Evolutionary conservation across 2,329 filamentous ascomycete species (phyloP).

Genomic region (Ceratocystiopsis minuta): DNA sequence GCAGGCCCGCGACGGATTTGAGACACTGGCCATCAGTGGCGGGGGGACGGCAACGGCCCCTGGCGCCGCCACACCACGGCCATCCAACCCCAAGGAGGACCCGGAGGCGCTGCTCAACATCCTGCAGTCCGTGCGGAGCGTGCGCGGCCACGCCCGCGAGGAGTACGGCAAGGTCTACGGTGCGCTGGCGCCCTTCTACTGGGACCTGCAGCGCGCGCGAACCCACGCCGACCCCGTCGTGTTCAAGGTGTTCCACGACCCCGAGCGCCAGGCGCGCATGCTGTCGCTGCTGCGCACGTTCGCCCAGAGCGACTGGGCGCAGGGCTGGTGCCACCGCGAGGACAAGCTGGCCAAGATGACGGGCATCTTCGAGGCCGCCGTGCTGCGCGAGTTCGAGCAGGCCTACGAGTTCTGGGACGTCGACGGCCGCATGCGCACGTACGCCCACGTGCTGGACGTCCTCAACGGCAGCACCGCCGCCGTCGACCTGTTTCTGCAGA

Average conservation of each 20-base stretch:
- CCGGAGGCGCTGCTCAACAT: slow-evolving; percentile 48
- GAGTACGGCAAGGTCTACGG: slow-evolving; percentile 85
- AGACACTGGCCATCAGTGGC: slow-evolving; percentile 45
- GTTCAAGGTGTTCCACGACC: slow-evolving; percentile 74
- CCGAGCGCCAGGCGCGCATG: slow-evolving; percentile 81
- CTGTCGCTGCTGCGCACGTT: slow-evolving; percentile 66
- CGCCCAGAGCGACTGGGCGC: slow-evolving; percentile 59
- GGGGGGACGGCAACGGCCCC: slow-evolving; percentile 5
- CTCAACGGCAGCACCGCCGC: slow-evolving; percentile 67
- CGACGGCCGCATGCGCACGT: slow-evolving; percentile 73
- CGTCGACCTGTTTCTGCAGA: slow-evolving; percentile 73
- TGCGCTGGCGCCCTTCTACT: slow-evolving; percentile 77
- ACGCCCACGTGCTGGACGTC: slow-evolving; percentile 66
- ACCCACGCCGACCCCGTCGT: slow-evolving; percentile 65
- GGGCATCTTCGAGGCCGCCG: slow-evolving; percentile 75
- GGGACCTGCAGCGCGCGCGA: slow-evolving; percentile 54
- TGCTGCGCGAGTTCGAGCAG: slow-evolving; percentile 79
- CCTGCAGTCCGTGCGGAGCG: slow-evolving; percentile 53
- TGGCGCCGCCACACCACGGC: slow-evolving; percentile 16
- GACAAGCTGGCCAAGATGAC: slow-evolving; percentile 58
- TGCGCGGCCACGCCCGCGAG: slow-evolving; percentile 67
- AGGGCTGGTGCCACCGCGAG: slow-evolving; percentile 54
- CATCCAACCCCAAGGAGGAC: slow-evolving; percentile 31
- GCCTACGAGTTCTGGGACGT: slow-evolving; percentile 81
- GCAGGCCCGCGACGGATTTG: slow-evolving; percentile 47